A percentile compares a stretch with the other conserved stretches of the same genome.
Conservation (phyloP, 1,284 basidiomycete genomes). For the Ganoderma meredithae region DNA sequence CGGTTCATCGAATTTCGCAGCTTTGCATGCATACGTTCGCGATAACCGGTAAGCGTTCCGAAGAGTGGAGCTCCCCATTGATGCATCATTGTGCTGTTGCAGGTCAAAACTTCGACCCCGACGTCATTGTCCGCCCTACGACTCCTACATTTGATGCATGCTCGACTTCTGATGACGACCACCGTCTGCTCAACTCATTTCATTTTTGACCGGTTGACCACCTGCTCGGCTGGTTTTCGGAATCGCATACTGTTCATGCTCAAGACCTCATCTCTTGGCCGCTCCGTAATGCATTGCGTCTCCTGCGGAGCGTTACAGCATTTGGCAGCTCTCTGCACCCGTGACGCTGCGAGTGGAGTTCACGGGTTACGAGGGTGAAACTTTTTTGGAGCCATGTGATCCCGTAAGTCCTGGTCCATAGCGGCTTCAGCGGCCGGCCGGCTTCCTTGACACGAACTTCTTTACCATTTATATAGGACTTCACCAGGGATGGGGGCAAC, state of each 20-base stretch:
- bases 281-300: background rate
- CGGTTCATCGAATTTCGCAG: background rate
- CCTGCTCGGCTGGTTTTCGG: background rate
- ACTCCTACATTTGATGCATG: background rate
- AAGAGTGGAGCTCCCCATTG: background rate
- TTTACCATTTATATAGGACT: slow-evolving; percentile 19
- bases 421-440: background rate
- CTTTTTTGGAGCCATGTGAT: slow-evolving; percentile 26
- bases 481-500: background rate
- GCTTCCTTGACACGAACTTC: slow-evolving; percentile 10
- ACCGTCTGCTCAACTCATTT: too few species aligned
- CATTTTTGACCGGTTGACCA: background rate
- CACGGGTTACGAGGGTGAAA: slow-evolving; percentile 27
- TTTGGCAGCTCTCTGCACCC: background rate
- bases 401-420: slow-evolving; percentile 12
- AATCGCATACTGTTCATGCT: background rate
- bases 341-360: slow-evolving; percentile 21
- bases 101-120: background rate
- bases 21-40: background rate
- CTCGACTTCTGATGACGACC: background rate
- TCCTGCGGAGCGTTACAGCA: background rate
- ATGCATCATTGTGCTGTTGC: background rate
- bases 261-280: background rate
- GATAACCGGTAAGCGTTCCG: background rate
- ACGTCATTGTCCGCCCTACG: slow-evolving; percentile 5